Conservation (phyloP, 2,329 filamentous ascomycete genomes). For the Endoconidiophora polonica region DNA sequence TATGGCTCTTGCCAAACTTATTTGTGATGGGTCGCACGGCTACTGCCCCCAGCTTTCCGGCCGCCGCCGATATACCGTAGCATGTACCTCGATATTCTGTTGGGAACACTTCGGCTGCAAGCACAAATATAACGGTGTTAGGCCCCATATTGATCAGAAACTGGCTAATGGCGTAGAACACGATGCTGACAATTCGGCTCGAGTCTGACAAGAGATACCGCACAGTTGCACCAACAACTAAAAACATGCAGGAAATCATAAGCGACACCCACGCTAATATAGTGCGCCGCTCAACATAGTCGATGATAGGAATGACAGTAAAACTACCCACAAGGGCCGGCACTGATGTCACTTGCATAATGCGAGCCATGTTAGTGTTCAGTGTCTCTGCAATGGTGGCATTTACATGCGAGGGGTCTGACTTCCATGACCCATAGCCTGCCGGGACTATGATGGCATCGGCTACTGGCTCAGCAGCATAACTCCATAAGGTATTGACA, state of each 20-base stretch:
- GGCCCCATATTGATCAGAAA: constrained; percentile 19
- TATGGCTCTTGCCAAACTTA: constrained; percentile 8
- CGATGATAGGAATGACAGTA: constrained; percentile 12
- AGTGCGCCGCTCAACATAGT: constrained; percentile 13
- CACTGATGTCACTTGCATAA: constrained; percentile 12
- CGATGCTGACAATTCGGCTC: constrained; percentile 6
- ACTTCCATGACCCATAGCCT: constrained; percentile 11
- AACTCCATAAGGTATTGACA: constrained; percentile 22
- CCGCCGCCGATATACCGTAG: constrained; percentile 19
- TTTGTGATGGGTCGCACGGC: constrained; percentile 14
- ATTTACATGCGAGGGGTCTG: constrained; percentile 14
- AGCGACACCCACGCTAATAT: constrained; percentile 13
- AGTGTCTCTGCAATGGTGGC: constrained; percentile 15
- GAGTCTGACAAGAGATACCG: constrained; percentile 8
- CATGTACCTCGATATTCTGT: constrained; percentile 19
- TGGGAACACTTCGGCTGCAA: constrained; percentile 20
- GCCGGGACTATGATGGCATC: constrained; percentile 6
- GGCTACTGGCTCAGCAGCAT: constrained; percentile 3
- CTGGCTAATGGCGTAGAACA: constrained; percentile 16
- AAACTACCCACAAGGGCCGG: constrained; percentile 14
- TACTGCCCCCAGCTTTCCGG: constrained; percentile 19
- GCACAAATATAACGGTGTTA: constrained; percentile 19
- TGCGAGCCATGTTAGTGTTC: constrained; percentile 11
- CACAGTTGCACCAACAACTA: constrained; percentile 13
- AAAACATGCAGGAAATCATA: constrained; percentile 14